Evolutionary conservation across 768 basidiomycete species (phyloP), one percentile per base, ranked within the genome.

Genomic region (Leccinum uliginosum): DNA sequence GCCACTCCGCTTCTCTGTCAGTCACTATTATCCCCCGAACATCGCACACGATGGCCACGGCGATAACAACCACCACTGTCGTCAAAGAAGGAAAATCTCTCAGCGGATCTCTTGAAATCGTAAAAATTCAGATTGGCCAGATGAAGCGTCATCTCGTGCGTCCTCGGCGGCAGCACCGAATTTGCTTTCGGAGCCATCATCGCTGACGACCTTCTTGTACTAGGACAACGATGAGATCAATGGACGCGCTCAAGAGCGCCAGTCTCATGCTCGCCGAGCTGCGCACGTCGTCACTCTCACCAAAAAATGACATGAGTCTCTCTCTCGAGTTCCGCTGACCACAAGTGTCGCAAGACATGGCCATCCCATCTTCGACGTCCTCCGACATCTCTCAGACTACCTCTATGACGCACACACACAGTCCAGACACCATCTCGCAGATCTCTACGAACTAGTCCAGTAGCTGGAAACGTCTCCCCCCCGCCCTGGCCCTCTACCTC

Each of bases 361-460:
- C 93, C 60, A 93, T n/a, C n/a, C n/a, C 60, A 93, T 99, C 50
- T 98, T 98, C 74, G 97, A 99, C 70, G 93, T 93, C 38, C 80
- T 99, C 50, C 59, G 96, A 64, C 88, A 98, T 69, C 85, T 99
- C 53, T 91, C 93, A 27, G 95, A 93, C 69, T 98, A 98, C 73
- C 85, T 99, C 59, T 94, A 92, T 66, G 97, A 99, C 59, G 96
- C 96, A 3, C 97, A 99, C 74, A 86, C 84, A 24, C 85, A 89
- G 59, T 86, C 88, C 51, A 84, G 88, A 68, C 96, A 99, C 70
- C 96, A 98, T 64, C 83, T 99, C 56, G 97, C 97, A 47, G 97
- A 99, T 80, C 80, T 99, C 45, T 99, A 99, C 75, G 97, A 99
- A 72, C 85, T 98, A 60, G 97, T 99, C n/a, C 97, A 99, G 82